phyloP scores from a whole-genome alignment of 305 asterid genomes.

The Fraxinus albicans region DNA sequence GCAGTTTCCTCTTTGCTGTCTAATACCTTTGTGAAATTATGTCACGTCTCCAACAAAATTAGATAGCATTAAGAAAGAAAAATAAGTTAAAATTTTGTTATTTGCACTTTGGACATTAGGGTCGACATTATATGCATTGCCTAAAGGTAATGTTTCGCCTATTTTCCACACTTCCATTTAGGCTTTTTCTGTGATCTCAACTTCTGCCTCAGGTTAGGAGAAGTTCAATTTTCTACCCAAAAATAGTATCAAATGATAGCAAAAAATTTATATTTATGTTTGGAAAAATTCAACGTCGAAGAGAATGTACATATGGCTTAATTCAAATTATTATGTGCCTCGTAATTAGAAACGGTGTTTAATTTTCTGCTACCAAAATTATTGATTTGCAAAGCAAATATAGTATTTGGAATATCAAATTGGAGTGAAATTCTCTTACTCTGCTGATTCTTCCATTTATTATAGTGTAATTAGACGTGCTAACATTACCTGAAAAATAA shows the following conservation, averaged over 20 bases:
- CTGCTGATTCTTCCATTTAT: too few relatives aligned
- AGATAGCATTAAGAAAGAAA: neutral
- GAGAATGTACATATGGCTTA: too few relatives aligned
- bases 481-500: too few relatives aligned
- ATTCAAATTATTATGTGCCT: neutral
- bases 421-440: too few relatives aligned
- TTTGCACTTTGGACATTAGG: neutral
- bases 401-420: too few relatives aligned
- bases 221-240: neutral
- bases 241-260: neutral
- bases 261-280: neutral
- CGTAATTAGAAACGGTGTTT: too few relatives aligned
- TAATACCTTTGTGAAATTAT: neutral
- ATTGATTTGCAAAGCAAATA: too few relatives aligned
- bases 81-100: neutral
- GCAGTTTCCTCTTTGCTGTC: neutral
- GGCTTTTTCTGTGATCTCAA: neutral
- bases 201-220: neutral
- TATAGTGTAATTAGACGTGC: too few relatives aligned
- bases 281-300: too few relatives aligned
- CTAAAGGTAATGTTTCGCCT: neutral
- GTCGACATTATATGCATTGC: neutral
- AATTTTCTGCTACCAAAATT: too few relatives aligned
- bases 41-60: neutral
- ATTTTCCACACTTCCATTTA: neutral